Conservation (phyloP, 495 filamentous ascomycete species). For the Penicillium ucsense region DNA sequence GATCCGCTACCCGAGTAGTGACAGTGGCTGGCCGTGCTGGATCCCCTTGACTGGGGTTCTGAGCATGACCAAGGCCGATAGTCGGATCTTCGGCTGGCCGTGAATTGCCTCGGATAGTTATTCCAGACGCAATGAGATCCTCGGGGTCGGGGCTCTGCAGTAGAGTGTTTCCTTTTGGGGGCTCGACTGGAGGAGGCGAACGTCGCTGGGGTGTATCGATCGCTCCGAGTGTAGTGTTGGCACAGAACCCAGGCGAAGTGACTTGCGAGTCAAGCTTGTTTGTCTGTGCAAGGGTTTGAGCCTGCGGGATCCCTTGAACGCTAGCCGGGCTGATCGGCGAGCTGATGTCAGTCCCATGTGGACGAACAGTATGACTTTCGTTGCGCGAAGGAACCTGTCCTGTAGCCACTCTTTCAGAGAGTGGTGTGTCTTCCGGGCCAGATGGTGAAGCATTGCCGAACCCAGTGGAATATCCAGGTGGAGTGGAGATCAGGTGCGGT, state of each 20-base stretch:
- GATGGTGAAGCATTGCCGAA: neutral
- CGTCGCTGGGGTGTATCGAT: conserved; percentile 32
- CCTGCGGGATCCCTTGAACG: conserved; percentile 1
- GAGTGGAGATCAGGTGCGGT: conserved; percentile 4
- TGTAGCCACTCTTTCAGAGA: conserved; percentile 5
- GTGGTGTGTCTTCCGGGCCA: neutral
- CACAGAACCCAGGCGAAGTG: conserved; percentile 16
- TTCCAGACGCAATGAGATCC: too few species aligned
- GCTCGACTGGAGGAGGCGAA: conserved; percentile 11
- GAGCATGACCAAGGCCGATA: neutral
- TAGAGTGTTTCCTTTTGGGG: conserved; percentile 1
- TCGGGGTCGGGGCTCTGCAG: too few species aligned
- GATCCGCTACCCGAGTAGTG: conserved; percentile 20
- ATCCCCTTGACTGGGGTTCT: neutral
- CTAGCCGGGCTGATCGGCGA: conserved; percentile 21
- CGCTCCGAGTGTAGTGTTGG: conserved; percentile 27
- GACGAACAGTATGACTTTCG: neutral
- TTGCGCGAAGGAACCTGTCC: neutral
- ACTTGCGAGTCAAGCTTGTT: conserved; percentile 21
- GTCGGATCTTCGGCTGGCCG: neutral
- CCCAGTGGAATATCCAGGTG: conserved; percentile 7
- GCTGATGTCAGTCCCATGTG: conserved; percentile 1
- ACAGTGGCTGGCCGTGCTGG: neutral
- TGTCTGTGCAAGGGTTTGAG: conserved; percentile 10
- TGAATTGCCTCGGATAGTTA: neutral